Percentiles rank a stretch among this genome's conserved stretches.
Evolutionary conservation across 2,329 filamentous ascomycete genomes (phyloP).

Genomic region (Trichoderma afroharzianum): DNA sequence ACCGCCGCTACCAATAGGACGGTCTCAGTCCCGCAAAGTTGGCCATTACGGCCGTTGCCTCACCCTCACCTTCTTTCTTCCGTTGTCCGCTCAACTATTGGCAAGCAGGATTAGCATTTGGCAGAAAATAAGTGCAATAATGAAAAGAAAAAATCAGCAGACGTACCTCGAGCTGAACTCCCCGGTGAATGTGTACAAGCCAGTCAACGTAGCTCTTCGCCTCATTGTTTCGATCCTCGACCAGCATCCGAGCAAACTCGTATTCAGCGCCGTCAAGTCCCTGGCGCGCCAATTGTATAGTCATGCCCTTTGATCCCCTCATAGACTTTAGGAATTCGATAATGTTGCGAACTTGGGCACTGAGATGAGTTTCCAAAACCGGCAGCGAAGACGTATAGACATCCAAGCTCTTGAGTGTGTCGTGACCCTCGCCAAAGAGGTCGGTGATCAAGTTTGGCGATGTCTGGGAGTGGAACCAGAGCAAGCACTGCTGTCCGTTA

Average conservation of each 20-base stretch:
- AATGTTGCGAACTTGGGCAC: slow-evolving; percentile 91
- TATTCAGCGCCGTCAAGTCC: slow-evolving; percentile 93
- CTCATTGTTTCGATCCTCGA: slow-evolving; percentile 96
- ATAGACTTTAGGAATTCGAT: slow-evolving; percentile 78
- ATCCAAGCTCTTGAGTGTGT: slow-evolving; percentile 70
- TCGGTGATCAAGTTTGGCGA: slow-evolving; percentile 89
- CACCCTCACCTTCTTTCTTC: slow-evolving; percentile 62
- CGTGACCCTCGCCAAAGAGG: slow-evolving; percentile 75
- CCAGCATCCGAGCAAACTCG: slow-evolving; percentile 85
- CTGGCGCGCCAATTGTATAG: slow-evolving; percentile 86
- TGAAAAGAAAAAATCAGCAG: not conserved
- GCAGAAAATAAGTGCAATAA: not conserved
- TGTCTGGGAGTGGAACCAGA: slow-evolving; percentile 91
- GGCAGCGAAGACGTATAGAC: slow-evolving; percentile 77
- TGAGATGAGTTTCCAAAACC: slow-evolving; percentile 84
- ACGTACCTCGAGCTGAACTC: slow-evolving; percentile 82
- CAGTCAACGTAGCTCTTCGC: slow-evolving; percentile 98
- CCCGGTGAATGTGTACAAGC: slow-evolving; percentile 91
- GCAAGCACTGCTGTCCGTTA: slow-evolving; percentile 84
- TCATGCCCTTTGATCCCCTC: slow-evolving; percentile 82
- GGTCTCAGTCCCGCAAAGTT: slow-evolving; percentile 58
- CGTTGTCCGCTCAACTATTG: slow-evolving; percentile 63
- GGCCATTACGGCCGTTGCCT: slow-evolving; percentile 42
- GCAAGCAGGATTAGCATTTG: not conserved
- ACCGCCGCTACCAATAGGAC: slow-evolving; percentile 51